Base-by-base conservation (phyloP, 495 filamentous ascomycete species). In the Platismatia glauca region DNA sequence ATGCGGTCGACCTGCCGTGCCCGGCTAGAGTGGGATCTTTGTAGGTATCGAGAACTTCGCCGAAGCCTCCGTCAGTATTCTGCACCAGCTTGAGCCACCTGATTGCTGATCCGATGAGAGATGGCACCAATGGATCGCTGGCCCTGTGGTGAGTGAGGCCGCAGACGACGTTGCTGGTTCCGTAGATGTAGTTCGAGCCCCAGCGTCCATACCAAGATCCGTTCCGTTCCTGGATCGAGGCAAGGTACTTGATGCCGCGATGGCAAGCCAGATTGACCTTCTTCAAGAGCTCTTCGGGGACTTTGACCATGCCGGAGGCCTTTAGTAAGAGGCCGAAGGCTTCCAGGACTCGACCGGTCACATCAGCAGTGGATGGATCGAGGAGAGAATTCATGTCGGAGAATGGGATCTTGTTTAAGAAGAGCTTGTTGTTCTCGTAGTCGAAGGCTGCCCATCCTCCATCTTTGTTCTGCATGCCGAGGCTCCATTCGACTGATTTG, bases 401-500 rank as follows among this genome's bases (percentile, higher is more conserved):
- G 67, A 80, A 78, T 0, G 75, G 74, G 29, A 76, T 76, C 52
- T 72, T 71, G 58, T 78, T 75, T 3, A 78, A 62, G 35, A 71
- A 79, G 11, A 73, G 53, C 33, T 70, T 67, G 63, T 78, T 67
- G 59, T 78, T 78, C 1, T 73, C 65, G 2, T 59, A 31, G 55
- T 80, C 77, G 35, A 78, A 78, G 1, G 75, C 73, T 24, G 65
- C 76, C 75, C 76, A 80, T 0, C 76, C 76, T 16, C 76, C 77
- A 55, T 80, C 76, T 0, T 27, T 29, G 59, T 79, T 78, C 63
- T 80, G 77, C 76, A 80, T 78, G 1, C 75, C 75, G 7, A 75
- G 48, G 11, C 75, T 70, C 76, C 76, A 80, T 16, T 58, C 59
- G 0, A 67, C 61, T 15, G 73, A 73, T 3, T 35, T n/a, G 0